Conservation (phyloP, 2,329 filamentous ascomycete species). For the Talaromyces atroroseus region DNA sequence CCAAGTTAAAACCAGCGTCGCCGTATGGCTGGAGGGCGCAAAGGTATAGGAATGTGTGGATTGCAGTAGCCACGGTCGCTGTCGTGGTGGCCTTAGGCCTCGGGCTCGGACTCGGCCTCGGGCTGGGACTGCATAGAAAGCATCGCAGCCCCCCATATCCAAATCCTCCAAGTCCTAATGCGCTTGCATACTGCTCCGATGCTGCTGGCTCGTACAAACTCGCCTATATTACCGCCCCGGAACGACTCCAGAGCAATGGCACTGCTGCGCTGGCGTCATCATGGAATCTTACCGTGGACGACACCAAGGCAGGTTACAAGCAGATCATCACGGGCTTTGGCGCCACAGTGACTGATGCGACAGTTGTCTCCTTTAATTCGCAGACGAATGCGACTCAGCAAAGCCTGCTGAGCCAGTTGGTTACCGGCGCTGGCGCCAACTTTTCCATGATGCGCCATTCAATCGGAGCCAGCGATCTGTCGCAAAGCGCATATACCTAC, state of each 20-base stretch:
- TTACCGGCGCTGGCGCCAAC: constrained; percentile 30
- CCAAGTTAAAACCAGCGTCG: background rate
- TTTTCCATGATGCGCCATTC: constrained; percentile 38
- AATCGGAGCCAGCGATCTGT: constrained; percentile 34
- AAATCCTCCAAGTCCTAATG: background rate
- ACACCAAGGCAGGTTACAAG: constrained; percentile 23
- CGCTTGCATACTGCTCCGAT: constrained; percentile 25
- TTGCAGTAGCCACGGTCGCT: background rate
- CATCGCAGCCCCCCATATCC: background rate
- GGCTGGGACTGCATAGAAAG: background rate
- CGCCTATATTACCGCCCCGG: constrained; percentile 17
- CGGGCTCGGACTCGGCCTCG: constrained; percentile 5
- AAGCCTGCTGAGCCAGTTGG: constrained; percentile 29
- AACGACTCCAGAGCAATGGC: constrained; percentile 18
- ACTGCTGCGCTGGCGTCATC: constrained; percentile 17
- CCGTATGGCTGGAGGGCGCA: background rate
- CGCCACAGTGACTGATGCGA: constrained; percentile 35
- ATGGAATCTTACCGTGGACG: constrained; percentile 24
- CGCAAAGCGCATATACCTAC: constrained; percentile 31
- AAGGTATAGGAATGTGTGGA: background rate
- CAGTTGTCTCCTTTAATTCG: constrained; percentile 30
- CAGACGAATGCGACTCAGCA: constrained; percentile 25
- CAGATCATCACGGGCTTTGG: constrained; percentile 32
- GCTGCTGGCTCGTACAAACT: constrained; percentile 24
- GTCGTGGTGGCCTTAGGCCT: constrained; percentile 4